A percentile compares a stretch with the other conserved stretches of the same genome.
phyloP scores from a whole-genome alignment of 2,329 filamentous ascomycete species.

The Calcarisporium arbuscula region DNA sequence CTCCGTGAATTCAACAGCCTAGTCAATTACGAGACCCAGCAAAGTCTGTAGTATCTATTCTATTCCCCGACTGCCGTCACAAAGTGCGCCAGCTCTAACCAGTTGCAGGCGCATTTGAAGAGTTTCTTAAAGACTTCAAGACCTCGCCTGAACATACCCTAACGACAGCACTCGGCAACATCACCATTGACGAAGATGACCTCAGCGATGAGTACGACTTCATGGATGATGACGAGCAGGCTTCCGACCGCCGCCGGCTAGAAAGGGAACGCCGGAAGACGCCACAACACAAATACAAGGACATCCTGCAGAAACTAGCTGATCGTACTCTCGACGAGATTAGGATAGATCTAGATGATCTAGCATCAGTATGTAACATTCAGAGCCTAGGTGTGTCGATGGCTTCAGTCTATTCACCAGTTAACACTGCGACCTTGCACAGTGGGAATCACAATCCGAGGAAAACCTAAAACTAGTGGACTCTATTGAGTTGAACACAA shows the following conservation, averaged over 20 bases:
- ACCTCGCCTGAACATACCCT: slow-evolving; percentile 64
- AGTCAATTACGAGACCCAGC: slow-evolving; percentile 84
- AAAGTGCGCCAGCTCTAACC: slow-evolving; percentile 20
- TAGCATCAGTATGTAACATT: slow-evolving; percentile 61
- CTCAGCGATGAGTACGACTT: slow-evolving; percentile 88
- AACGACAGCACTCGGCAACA: slow-evolving; percentile 73
- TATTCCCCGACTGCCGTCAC: background rate
- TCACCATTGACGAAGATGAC: slow-evolving; percentile 82
- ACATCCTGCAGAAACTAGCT: slow-evolving; percentile 78
- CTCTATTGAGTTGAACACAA: slow-evolving; percentile 83
- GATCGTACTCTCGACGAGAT: slow-evolving; percentile 74
- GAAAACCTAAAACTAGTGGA: slow-evolving; percentile 69
- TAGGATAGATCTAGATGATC: slow-evolving; percentile 81
- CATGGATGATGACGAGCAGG: slow-evolving; percentile 73
- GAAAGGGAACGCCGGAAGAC: slow-evolving; percentile 42
- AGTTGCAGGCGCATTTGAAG: slow-evolving; percentile 67
- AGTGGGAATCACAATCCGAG: slow-evolving; percentile 71
- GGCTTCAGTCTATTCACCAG: too few species aligned
- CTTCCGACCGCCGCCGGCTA: slow-evolving; percentile 42
- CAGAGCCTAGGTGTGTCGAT: too few species aligned
- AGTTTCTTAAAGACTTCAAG: slow-evolving; percentile 87
- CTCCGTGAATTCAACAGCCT: slow-evolving; percentile 72
- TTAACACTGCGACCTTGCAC: too few species aligned
- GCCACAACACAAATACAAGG: slow-evolving; percentile 80
- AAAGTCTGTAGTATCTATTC: slow-evolving; percentile 51